Conservation (phyloP, 257 asterid species). For the Solanum corneliomulleri region DNA sequence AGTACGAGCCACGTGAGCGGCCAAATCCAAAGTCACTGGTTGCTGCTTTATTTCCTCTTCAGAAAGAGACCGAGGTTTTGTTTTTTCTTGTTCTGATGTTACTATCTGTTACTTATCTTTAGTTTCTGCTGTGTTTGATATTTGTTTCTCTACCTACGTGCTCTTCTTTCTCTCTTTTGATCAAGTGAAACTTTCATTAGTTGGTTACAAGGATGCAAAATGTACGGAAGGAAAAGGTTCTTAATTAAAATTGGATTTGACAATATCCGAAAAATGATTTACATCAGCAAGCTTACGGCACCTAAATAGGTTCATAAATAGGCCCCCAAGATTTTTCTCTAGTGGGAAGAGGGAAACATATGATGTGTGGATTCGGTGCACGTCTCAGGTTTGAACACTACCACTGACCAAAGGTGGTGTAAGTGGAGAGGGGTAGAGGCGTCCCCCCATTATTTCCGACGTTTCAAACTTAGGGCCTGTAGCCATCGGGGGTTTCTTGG, state of each 20-base stretch:
- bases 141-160: background rate
- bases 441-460: background rate
- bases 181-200: background rate
- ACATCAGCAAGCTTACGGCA: background rate
- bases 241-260: background rate
- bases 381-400: background rate
- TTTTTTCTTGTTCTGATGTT: background rate
- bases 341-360: background rate
- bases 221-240: background rate
- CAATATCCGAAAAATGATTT: background rate
- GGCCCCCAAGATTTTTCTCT: background rate
- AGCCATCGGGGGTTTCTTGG: background rate
- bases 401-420: background rate
- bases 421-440: background rate
- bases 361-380: background rate
- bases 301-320: background rate
- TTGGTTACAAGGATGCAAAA: background rate
- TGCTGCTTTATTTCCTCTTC: constrained; percentile 57
- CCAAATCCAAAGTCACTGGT: constrained; percentile 72
- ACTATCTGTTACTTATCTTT: background rate
- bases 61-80: constrained; percentile 77
- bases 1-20: constrained; percentile 85
- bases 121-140: background rate
- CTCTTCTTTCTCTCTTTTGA: background rate
- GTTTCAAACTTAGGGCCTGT: background rate